Conservation (phyloP, 2,329 filamentous ascomycete species). For the Clathrospora elynae region DNA sequence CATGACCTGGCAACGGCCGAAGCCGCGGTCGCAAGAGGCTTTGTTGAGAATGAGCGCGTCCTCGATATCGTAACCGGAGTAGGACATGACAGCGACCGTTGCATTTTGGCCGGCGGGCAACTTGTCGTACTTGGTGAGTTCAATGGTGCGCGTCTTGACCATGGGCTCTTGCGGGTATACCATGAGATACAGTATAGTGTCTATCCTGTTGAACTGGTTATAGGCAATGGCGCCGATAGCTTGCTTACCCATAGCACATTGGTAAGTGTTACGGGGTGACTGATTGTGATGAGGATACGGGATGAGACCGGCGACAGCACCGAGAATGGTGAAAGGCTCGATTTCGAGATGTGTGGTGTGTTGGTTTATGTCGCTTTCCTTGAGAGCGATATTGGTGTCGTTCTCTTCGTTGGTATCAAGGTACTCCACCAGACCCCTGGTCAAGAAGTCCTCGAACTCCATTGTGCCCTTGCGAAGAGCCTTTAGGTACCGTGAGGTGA, state of each 20-base stretch:
- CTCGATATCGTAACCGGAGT: conserved; percentile 98
- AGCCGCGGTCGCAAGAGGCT: conserved; percentile 90
- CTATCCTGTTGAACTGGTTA: conserved; percentile 96
- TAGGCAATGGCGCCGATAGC: conserved; percentile 97
- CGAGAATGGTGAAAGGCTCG: conserved; percentile 94
- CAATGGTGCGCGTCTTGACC: conserved; percentile 96
- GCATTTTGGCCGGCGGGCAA: conserved; percentile 96
- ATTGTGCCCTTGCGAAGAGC: conserved; percentile 81
- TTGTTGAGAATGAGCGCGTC: conserved; percentile 97
- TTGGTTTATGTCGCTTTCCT: conserved; percentile 80
- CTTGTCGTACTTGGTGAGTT: conserved; percentile 96
- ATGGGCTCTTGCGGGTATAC: conserved; percentile 97
- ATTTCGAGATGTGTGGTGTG: conserved; percentile 95
- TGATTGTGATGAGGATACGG: conserved; percentile 99
- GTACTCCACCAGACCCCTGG: conserved; percentile 89
- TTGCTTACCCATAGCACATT: conserved; percentile 99
- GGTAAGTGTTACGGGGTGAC: conserved; percentile 96
- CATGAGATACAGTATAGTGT: conserved; percentile 93
- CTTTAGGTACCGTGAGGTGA: conserved; percentile 77
- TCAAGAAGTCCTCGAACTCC: conserved; percentile 93
- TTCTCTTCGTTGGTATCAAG: conserved; percentile 99
- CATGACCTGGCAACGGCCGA: conserved; percentile 97
- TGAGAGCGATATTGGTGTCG: conserved; percentile 89
- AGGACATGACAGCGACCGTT: conserved; percentile 98
- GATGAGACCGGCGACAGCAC: conserved; percentile 93